Percentiles rank a stretch among this genome's conserved stretches.
Evolutionary conservation across 2,329 filamentous ascomycete species (phyloP).

Genomic region (Sporothrix brasiliensis): DNA sequence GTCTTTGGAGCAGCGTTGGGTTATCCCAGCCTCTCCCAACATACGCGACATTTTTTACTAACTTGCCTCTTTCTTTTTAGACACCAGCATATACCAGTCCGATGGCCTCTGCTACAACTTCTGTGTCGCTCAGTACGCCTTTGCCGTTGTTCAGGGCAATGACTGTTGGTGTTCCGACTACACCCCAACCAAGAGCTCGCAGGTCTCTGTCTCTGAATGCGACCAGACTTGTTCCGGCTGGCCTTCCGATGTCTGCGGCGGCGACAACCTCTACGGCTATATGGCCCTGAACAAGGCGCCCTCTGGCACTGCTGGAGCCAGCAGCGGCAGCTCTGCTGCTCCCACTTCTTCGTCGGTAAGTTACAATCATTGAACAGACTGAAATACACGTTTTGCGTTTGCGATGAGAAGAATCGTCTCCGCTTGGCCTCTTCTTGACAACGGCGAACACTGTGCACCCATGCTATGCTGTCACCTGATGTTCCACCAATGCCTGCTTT

Average conservation of each 20-base stretch:
- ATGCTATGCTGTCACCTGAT: not conserved
- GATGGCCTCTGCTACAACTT: slow-evolving; percentile 67
- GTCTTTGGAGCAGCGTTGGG: not conserved
- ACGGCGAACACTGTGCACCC: not conserved
- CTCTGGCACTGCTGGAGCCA: slow-evolving; percentile 56
- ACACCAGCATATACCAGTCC: slow-evolving; percentile 63
- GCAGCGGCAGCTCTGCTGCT: slow-evolving; percentile 16
- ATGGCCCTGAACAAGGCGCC: slow-evolving; percentile 57
- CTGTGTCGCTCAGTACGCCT: slow-evolving; percentile 63
- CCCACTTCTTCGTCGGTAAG: slow-evolving; percentile 31
- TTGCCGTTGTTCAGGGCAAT: slow-evolving; percentile 66
- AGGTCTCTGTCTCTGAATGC: slow-evolving; percentile 55
- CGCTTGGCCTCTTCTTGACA: not conserved
- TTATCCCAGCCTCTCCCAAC: slow-evolving; percentile 31
- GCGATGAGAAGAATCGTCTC: not conserved
- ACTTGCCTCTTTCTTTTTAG: slow-evolving; percentile 44
- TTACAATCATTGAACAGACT: not conserved
- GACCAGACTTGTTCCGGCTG: slow-evolving; percentile 68
- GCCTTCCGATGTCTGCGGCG: slow-evolving; percentile 67
- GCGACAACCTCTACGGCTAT: slow-evolving; percentile 65
- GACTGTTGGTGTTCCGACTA: slow-evolving; percentile 77
- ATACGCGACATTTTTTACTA: not conserved
- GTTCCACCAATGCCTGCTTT: slow-evolving; percentile 15
- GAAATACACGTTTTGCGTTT: not conserved
- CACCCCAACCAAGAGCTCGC: slow-evolving; percentile 53